These are phyloP conservation scores for Colletotrichum scovillei DNA, from an alignment of 2,329 filamentous ascomycete genomes.

Conservation along the genomic window DNA sequence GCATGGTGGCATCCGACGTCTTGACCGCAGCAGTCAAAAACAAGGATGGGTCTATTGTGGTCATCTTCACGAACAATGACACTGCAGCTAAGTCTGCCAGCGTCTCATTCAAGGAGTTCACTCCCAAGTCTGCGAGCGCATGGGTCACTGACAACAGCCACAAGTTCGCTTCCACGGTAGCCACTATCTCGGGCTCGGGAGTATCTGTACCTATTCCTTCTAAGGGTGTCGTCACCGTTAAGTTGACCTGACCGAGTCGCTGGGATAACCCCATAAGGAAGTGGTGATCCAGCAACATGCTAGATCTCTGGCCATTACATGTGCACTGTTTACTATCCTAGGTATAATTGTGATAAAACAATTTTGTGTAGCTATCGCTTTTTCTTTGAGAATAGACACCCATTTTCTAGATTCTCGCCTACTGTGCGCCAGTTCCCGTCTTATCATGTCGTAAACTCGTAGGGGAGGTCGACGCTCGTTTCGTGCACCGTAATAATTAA, in stretches of 20 bases:
- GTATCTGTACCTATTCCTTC: constrained; percentile 40
- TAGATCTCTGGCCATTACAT: too few relatives aligned
- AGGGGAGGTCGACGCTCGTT: too few relatives aligned
- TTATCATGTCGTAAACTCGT: too few relatives aligned
- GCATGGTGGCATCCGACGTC: constrained; percentile 25
- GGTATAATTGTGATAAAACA: too few relatives aligned
- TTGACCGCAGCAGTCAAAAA: constrained; percentile 50
- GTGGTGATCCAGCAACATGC: too few relatives aligned
- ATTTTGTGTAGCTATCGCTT: too few relatives aligned
- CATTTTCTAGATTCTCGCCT: too few relatives aligned
- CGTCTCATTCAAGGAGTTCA: constrained; percentile 44
- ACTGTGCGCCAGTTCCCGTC: too few relatives aligned
- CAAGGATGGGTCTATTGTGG: constrained; percentile 49
- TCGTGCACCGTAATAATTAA: too few relatives aligned
- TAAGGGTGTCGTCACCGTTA: constrained; percentile 40
- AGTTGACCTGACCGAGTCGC: constrained; percentile 26
- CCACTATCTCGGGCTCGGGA: constrained; percentile 34
- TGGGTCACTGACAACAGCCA: constrained; percentile 51
- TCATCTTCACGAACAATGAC: constrained; percentile 49
- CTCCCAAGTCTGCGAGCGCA: constrained; percentile 41
- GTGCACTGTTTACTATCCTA: too few relatives aligned
- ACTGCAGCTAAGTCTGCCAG: constrained; percentile 41
- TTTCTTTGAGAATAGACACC: too few relatives aligned
- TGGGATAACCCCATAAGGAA: too few relatives aligned
- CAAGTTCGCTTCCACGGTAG: constrained; percentile 38